Evolutionary conservation across 2,329 filamentous ascomycete species (phyloP), one percentile per base, ranked within the genome.

Genomic region (Malbranchea cinnamomea): DNA sequence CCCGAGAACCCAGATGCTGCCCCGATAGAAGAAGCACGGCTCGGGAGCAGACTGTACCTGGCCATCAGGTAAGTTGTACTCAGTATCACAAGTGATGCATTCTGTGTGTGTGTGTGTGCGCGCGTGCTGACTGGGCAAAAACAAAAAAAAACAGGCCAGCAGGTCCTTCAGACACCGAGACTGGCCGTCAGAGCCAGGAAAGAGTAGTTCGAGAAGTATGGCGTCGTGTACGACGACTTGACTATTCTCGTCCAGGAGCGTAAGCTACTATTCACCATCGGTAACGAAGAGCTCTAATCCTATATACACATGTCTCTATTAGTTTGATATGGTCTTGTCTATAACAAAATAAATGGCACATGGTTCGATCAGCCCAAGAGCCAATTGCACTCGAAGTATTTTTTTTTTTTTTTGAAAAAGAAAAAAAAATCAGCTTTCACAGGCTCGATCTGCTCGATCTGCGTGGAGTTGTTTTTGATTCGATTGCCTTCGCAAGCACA

Each of bases 161-260:
- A 20, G 75, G 74, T 0, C 60, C 71, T 12, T 68, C 67, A 2
- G 48, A 56, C 2, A 64, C 51, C 0, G 78, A 83, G 45, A 74
- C 71, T 2, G 77, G 64, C 5, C 63, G 74, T 10, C 59, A 81
- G 44, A 62, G 66, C 6, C 79, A 84, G 42, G 76, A 82, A 41
- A 60, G 78, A 35, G 68, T 74, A 0, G 74, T 81, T 2, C 60
- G 77, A 24, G 77, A 81, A 43, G 73, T 79, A 1, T 84, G 79
- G 78, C 67, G 65, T 39, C 62, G 78, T 19, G 78, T 82, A 4
- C 58, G 67, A 29, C 55, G 62, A 8, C 52, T 84, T 32, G 72
- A 81, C 41, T 84, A 83, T 46, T 56, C 58, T 14, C 62, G 78
- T 12, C 78, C 75, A 1, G 74, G 74, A 2, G 65, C 58, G 30